Evolutionary conservation across 1,284 basidiomycete species (phyloP).

Genomic region (Puccinia polysora): DNA sequence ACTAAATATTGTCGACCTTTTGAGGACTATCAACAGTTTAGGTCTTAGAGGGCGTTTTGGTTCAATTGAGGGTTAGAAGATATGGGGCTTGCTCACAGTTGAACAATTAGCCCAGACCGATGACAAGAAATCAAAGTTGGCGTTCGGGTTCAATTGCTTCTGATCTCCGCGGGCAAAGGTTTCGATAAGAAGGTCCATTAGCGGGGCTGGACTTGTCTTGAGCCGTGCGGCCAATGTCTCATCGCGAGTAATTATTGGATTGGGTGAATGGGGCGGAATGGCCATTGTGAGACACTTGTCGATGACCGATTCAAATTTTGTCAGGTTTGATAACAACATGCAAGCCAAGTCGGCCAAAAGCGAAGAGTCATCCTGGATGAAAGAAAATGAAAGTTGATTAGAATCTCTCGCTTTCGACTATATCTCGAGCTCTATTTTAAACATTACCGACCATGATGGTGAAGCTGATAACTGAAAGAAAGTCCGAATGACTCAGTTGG

Average conservation of each 20-base stretch:
- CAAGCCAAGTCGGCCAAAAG: constrained; percentile 87
- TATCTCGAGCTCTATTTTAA: not conserved
- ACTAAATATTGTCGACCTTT: constrained; percentile 68
- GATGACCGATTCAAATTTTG: constrained; percentile 67
- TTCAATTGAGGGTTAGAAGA: not conserved
- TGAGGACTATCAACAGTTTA: constrained; percentile 57
- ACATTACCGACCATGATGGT: constrained; percentile 77
- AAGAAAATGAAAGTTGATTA: not conserved
- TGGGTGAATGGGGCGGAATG: constrained; percentile 62
- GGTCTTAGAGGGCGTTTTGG: no score
- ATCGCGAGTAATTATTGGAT: constrained; percentile 48
- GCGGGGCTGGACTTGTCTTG: constrained; percentile 11
- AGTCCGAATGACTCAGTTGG: constrained; percentile 68
- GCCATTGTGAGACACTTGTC: constrained; percentile 64
- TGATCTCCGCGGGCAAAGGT: constrained; percentile 71
- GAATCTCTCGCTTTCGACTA: not conserved
- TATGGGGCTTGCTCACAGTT: constrained; percentile 59
- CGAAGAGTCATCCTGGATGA: constrained; percentile 71
- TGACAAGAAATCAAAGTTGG: constrained; percentile 72
- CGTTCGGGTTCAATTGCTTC: constrained; percentile 52
- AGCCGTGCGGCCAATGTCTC: constrained; percentile 7
- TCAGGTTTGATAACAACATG: constrained; percentile 94
- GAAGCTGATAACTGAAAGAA: constrained; percentile 76
- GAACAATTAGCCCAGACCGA: constrained; percentile 87
- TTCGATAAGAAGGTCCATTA: constrained; percentile 58